phyloP scores from a whole-genome alignment of 257 asterid genomes.

The Solanum gandarillasii region DNA sequence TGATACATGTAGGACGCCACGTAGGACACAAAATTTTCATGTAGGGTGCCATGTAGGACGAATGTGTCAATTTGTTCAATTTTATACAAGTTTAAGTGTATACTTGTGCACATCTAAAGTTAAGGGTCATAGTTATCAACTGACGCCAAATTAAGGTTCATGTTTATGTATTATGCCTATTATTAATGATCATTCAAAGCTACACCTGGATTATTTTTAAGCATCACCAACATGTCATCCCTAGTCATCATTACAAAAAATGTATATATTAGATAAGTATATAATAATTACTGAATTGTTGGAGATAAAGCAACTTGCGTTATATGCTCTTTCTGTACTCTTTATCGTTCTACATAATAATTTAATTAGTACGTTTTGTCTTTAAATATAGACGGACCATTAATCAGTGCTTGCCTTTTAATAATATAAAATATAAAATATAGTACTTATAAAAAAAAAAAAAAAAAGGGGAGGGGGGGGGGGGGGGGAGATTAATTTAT shows the following conservation, averaged over 20 bases:
- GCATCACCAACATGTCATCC: constrained; percentile 1
- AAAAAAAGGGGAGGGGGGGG: not conserved
- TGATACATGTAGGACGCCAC: too few species aligned
- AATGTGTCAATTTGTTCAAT: too few species aligned
- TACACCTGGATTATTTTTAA: not conserved
- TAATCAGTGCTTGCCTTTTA: not conserved
- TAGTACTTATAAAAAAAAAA: too few species aligned
- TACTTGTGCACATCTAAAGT: too few species aligned
- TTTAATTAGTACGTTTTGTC: not conserved
- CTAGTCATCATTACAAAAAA: not conserved
- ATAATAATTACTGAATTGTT: not conserved
- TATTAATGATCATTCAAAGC: too few species aligned
- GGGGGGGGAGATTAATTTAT: not conserved
- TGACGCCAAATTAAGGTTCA: too few species aligned
- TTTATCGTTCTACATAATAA: not conserved
- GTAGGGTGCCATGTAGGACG: too few species aligned
- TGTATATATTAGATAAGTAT: too few species aligned
- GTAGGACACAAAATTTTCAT: too few species aligned
- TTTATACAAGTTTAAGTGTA: too few species aligned
- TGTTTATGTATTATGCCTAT: too few species aligned
- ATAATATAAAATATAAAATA: not conserved
- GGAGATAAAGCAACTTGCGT: not conserved
- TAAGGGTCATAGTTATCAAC: too few species aligned
- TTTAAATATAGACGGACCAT: not conserved
- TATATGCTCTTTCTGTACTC: not conserved